Conservation (phyloP, 345 rosid species). For the Pseudoturritis turrita region DNA sequence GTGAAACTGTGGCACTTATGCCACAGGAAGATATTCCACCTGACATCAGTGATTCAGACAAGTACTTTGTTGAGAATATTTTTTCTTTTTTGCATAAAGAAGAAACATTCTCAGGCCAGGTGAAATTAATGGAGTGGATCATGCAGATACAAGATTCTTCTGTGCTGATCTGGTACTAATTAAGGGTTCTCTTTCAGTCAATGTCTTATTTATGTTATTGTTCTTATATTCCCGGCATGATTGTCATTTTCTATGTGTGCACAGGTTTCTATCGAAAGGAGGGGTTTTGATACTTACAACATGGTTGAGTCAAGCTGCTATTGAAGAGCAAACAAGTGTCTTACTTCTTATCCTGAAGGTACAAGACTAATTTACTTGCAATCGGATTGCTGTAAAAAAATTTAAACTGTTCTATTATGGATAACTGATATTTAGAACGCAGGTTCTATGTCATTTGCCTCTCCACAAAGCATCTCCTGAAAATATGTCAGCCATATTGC, state of each 20-base stretch:
- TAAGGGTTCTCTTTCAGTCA: background rate
- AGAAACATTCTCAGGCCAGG: constrained; percentile 91
- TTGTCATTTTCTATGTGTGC: constrained; percentile 20
- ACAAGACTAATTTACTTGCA: constrained; percentile 7
- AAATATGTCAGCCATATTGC: constrained; percentile 90
- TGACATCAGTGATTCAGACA: constrained; percentile 61
- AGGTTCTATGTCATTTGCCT: constrained; percentile 92
- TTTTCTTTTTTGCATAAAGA: constrained; percentile 63
- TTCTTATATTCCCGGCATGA: background rate
- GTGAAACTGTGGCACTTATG: constrained; percentile 51
- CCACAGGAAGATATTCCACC: constrained; percentile 48
- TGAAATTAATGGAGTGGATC: constrained; percentile 90
- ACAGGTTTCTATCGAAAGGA: constrained; percentile 86
- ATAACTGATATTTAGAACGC: constrained; percentile 23
- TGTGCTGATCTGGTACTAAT: constrained; percentile 65
- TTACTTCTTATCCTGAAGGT: constrained; percentile 68
- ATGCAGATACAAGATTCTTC: constrained; percentile 73
- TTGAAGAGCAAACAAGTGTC: constrained; percentile 87
- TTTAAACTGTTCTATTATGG: constrained; percentile 8
- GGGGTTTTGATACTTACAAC: constrained; percentile 92
- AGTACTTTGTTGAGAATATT: constrained; percentile 66
- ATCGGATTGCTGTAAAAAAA: background rate
- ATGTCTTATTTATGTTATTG: background rate
- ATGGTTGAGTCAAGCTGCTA: constrained; percentile 86
- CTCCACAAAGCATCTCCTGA: constrained; percentile 82